Conservation (phyloP, 2,329 filamentous ascomycete genomes). For the Fusarium sp. region DNA sequence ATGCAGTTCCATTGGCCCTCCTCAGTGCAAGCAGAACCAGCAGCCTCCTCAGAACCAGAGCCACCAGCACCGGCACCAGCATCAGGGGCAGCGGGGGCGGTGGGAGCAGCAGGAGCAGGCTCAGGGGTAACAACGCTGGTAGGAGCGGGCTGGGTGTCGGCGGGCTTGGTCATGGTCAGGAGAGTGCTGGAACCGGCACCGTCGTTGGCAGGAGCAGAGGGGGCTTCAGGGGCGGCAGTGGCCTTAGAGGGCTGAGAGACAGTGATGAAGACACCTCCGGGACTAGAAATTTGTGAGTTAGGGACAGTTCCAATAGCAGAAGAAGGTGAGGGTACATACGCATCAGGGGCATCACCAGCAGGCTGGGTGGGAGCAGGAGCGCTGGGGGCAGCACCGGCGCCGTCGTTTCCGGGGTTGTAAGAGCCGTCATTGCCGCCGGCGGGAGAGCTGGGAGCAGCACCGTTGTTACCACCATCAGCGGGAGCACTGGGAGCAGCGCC, state of each 20-base stretch:
- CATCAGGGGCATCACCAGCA: constrained; percentile 36
- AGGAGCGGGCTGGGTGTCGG: constrained; percentile 24
- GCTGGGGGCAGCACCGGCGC: constrained; percentile 20
- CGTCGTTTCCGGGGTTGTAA: constrained; percentile 3
- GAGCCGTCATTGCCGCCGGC: constrained; percentile 1
- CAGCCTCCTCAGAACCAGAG: constrained; percentile 46
- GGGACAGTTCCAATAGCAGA: constrained; percentile 8
- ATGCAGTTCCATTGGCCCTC: constrained; percentile 71
- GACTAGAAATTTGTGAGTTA: constrained; percentile 46
- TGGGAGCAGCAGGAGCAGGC: constrained; percentile 25
- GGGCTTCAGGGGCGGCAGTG: constrained; percentile 40
- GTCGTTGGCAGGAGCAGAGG: constrained; percentile 28
- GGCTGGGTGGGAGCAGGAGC: constrained; percentile 29
- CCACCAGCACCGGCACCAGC: constrained; percentile 31
- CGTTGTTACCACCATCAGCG: not conserved
- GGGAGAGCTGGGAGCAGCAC: constrained; percentile 3
- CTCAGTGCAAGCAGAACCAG: constrained; percentile 58
- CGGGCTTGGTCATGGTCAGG: constrained; percentile 40
- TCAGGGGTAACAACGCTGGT: constrained; percentile 26
- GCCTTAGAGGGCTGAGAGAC: constrained; percentile 41
- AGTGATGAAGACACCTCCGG: constrained; percentile 59
- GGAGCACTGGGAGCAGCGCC: constrained; percentile 5
- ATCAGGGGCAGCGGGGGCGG: constrained; percentile 29
- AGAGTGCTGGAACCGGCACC: constrained; percentile 36
- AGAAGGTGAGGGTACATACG: constrained; percentile 42